Percentiles rank a stretch among this genome's conserved stretches.
These are phyloP conservation scores for Colletotrichum liriopes DNA, from an alignment of 2,329 filamentous ascomycete genomes.

Conservation along the genomic window DNA sequence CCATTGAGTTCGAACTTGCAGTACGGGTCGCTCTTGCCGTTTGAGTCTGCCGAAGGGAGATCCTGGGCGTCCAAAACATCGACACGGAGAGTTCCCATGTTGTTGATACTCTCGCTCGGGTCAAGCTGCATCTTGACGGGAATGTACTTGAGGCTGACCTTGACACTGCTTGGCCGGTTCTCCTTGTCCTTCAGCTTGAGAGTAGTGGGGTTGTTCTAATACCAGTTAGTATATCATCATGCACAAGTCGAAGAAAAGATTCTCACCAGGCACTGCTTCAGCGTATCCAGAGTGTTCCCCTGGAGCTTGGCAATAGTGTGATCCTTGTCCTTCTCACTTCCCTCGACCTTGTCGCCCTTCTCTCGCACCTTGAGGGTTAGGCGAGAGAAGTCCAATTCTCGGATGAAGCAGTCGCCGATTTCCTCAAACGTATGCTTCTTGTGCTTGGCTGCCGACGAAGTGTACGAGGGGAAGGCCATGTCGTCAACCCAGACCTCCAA, in stretches of 20 bases:
- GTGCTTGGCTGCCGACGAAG: constrained; percentile 81
- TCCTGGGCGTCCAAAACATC: constrained; percentile 89
- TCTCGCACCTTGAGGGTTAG: constrained; percentile 90
- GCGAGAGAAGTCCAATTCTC: constrained; percentile 96
- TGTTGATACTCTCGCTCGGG: constrained; percentile 97
- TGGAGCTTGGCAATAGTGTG: constrained; percentile 85
- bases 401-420: constrained; percentile 94
- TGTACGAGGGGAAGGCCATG: constrained; percentile 91
- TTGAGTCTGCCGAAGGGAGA: constrained; percentile 93
- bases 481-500: constrained; percentile 95
- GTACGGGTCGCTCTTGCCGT: constrained; percentile 97
- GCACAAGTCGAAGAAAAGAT: constrained; percentile 39
- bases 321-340: constrained; percentile 79
- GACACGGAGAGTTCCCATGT: constrained; percentile 96
- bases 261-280: constrained; percentile 87
- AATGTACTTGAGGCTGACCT: constrained; percentile 94
- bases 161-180: constrained; percentile 83
- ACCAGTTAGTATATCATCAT: not conserved
- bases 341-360: constrained; percentile 77
- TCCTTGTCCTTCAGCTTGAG: constrained; percentile 85
- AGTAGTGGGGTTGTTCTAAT: constrained; percentile 88
- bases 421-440: constrained; percentile 86
- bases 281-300: constrained; percentile 87
- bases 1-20: constrained; percentile 95
- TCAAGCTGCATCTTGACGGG: constrained; percentile 95